A percentile compares a stretch with the other conserved stretches of the same genome.
Conservation (phyloP, 257 asterid species). For the Cynanchum wilfordii region DNA sequence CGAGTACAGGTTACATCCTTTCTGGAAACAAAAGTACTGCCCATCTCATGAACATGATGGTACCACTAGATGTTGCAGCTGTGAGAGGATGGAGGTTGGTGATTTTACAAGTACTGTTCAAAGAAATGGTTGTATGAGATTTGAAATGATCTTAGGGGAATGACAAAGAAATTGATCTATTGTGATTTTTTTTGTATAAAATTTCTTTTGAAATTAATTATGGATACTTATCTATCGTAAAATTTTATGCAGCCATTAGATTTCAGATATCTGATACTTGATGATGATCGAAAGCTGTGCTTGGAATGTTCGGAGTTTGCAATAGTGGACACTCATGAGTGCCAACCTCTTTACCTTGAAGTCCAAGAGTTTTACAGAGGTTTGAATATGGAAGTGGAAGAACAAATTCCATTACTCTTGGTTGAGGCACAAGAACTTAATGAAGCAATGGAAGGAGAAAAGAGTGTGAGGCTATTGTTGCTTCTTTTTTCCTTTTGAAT, state of each 20-base stretch:
- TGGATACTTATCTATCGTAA: slow-evolving; percentile 4
- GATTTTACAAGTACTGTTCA: background rate
- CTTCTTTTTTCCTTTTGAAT: background rate
- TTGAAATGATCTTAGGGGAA: background rate
- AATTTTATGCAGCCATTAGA: slow-evolving; percentile 59
- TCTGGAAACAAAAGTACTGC: slow-evolving; percentile 96
- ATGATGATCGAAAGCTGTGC: slow-evolving; percentile 87
- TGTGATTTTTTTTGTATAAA: background rate
- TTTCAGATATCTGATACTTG: slow-evolving; percentile 65
- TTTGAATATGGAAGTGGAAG: slow-evolving; percentile 90
- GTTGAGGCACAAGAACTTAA: slow-evolving; percentile 94
- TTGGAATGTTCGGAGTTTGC: slow-evolving; percentile 95
- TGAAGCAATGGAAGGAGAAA: slow-evolving; percentile 98
- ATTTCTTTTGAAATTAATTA: background rate
- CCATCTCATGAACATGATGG: slow-evolving; percentile 90
- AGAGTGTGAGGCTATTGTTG: slow-evolving; percentile 42
- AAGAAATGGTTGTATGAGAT: background rate
- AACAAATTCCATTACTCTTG: slow-evolving; percentile 87
- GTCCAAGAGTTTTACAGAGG: slow-evolving; percentile 92
- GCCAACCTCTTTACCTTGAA: slow-evolving; percentile 92
- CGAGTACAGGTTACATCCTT: slow-evolving; percentile 97
- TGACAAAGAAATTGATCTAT: background rate
- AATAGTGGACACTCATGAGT: slow-evolving; percentile 90
- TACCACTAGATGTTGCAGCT: slow-evolving; percentile 97
- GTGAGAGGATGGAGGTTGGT: slow-evolving; percentile 91